phyloP scores from a whole-genome alignment of 805 yeast species.

The Candida easanensis region DNA sequence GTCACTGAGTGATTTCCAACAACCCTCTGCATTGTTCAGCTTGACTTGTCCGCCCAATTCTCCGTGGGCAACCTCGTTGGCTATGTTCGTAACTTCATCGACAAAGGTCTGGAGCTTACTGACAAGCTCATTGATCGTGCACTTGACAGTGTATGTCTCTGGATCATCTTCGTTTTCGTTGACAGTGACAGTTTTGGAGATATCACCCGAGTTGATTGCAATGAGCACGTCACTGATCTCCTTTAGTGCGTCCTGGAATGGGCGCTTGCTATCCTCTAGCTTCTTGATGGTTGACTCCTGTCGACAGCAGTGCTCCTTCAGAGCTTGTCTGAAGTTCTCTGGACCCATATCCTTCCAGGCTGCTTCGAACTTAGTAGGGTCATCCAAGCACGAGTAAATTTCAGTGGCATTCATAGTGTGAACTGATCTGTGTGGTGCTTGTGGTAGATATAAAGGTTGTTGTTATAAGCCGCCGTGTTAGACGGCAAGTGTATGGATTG shows the following conservation, averaged over 20 bases:
- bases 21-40: constrained; percentile 76
- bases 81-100: constrained; percentile 76
- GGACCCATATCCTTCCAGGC: constrained; percentile 5
- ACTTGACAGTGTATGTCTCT: constrained; percentile 74
- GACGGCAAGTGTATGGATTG: no score
- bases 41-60: constrained; percentile 86
- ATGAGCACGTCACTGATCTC: constrained; percentile 85
- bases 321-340: constrained; percentile 7
- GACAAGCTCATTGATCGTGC: constrained; percentile 81
- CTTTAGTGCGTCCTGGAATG: constrained; percentile 13
- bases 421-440: neutral
- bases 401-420: constrained; percentile 8
- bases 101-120: constrained; percentile 67
- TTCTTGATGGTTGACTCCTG: constrained; percentile 5
- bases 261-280: constrained; percentile 7
- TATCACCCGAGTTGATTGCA: constrained; percentile 82
- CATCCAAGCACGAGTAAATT: constrained; percentile 3
- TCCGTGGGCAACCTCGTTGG: constrained; percentile 88
- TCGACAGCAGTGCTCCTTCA: constrained; percentile 1
- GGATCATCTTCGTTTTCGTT: constrained; percentile 65
- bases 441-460: no score
- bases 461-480: no score
- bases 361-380: constrained; percentile 7
- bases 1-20: constrained; percentile 85
- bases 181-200: constrained; percentile 60